Conservation (phyloP, 169 alveolate genomes). For the Cryptosporidium canis region DNA sequence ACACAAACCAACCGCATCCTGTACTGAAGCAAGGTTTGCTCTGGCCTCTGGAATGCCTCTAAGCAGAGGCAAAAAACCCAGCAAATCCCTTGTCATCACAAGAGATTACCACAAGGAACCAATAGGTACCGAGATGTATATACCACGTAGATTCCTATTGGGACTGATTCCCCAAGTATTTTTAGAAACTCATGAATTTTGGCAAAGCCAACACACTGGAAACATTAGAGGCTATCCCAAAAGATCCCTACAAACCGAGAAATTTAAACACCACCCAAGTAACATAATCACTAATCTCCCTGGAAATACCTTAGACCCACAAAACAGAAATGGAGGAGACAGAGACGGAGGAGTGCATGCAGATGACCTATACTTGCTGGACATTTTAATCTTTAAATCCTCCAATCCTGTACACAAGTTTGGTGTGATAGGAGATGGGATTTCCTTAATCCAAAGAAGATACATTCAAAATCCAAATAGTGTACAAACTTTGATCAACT, state of each 20-base stretch:
- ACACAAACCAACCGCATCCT: too few relatives aligned
- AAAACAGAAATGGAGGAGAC: not conserved
- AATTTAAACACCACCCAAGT: too few relatives aligned
- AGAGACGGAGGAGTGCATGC: not conserved
- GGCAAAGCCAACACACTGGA: constrained; percentile 80
- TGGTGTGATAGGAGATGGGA: constrained; percentile 41
- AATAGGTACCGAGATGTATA: constrained; percentile 73
- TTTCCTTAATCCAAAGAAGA: constrained; percentile 51
- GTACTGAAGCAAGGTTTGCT: constrained; percentile 67
- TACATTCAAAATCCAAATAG: constrained; percentile 19
- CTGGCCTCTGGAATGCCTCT: constrained; percentile 52
- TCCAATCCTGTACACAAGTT: constrained; percentile 6
- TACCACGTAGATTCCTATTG: constrained; percentile 74
- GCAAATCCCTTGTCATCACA: constrained; percentile 47
- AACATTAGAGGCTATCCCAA: constrained; percentile 80
- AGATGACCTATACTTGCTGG: constrained; percentile 39
- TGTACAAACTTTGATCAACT: constrained; percentile 33
- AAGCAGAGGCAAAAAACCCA: constrained; percentile 31
- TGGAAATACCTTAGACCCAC: too few relatives aligned
- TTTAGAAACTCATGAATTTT: constrained; percentile 79
- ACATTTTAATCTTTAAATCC: constrained; percentile 1
- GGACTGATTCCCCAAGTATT: constrained; percentile 79
- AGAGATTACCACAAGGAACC: constrained; percentile 24
- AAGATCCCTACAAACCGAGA: not conserved
- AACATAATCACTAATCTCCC: too few relatives aligned